Conservation (phyloP, 1,284 basidiomycete genomes). For the Cryptococcus sp. region DNA sequence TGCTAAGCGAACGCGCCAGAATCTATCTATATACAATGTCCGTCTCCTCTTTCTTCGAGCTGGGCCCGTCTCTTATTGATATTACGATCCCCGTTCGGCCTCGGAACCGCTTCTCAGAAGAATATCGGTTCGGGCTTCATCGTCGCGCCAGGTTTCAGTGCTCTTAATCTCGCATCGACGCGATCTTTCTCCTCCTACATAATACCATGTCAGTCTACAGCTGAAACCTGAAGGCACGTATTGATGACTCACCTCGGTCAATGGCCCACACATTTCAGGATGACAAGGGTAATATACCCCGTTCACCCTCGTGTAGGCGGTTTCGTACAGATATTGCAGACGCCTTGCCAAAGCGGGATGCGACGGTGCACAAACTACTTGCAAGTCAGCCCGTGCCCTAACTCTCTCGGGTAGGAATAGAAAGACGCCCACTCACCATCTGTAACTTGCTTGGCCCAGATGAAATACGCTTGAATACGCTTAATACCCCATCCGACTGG, state of each 20-base stretch:
- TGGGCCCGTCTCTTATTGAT: neutral
- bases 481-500: conserved; percentile 51
- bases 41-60: neutral
- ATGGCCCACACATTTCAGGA: conserved; percentile 44
- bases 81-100: neutral
- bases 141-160: conserved; percentile 37
- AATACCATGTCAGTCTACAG: neutral
- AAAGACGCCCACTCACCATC: conserved; percentile 33
- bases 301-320: conserved; percentile 45
- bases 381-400: neutral
- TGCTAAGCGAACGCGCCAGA: no score
- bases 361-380: conserved; percentile 42
- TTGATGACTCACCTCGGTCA: conserved; percentile 41
- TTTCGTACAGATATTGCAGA: conserved; percentile 49
- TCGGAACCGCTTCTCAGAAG: conserved; percentile 26
- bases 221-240: no score
- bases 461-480: conserved; percentile 52
- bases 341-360: conserved; percentile 44
- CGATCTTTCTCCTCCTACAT: conserved; percentile 41
- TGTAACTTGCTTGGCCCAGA: conserved; percentile 55
- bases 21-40: no score
- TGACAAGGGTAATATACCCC: conserved; percentile 50
- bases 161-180: conserved; percentile 39
- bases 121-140: conserved; percentile 44
- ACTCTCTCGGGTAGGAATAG: neutral